Percentiles rank a stretch among this genome's conserved stretches.
Conservation (phyloP, 2,329 filamentous ascomycete species). For the Hyphodiscus sp. region DNA sequence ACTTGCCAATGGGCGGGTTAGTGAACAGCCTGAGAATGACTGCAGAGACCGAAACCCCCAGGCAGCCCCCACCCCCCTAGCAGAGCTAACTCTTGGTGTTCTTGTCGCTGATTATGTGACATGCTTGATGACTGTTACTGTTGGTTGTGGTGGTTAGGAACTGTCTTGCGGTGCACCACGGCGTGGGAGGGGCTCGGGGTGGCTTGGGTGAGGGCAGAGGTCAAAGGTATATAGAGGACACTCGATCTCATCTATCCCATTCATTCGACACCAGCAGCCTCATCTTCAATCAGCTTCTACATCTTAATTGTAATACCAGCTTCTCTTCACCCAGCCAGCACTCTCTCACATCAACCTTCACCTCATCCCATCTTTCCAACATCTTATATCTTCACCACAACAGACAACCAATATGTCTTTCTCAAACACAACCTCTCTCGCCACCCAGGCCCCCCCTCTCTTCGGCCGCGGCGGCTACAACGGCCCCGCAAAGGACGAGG, state of each 20-base stretch:
- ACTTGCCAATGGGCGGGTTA: background rate
- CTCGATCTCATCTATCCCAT: background rate
- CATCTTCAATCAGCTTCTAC: background rate
- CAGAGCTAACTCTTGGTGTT: background rate
- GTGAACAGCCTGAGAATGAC: background rate
- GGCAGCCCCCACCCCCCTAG: background rate
- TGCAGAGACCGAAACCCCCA: background rate
- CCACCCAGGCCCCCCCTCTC: constrained; percentile 8
- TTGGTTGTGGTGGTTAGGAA: background rate
- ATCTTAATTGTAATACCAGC: background rate
- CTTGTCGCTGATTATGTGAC: background rate
- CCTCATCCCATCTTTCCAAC: background rate
- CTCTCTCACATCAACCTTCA: background rate
- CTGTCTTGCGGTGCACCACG: too few species aligned
- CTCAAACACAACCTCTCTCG: constrained; percentile 6
- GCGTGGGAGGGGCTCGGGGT: background rate
- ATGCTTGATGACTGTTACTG: background rate
- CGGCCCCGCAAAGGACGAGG: constrained; percentile 13
- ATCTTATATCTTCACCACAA: background rate
- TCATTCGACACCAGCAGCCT: background rate
- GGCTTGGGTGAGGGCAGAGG: background rate
- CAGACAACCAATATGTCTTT: constrained; percentile 18
- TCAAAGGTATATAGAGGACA: background rate
- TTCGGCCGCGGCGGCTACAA: constrained; percentile 25
- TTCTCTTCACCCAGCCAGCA: background rate